Percentiles rank a stretch among this genome's conserved stretches.
Evolutionary conservation across 2,329 filamentous ascomycete species (phyloP).

Genomic region (Blumeria graminis): DNA sequence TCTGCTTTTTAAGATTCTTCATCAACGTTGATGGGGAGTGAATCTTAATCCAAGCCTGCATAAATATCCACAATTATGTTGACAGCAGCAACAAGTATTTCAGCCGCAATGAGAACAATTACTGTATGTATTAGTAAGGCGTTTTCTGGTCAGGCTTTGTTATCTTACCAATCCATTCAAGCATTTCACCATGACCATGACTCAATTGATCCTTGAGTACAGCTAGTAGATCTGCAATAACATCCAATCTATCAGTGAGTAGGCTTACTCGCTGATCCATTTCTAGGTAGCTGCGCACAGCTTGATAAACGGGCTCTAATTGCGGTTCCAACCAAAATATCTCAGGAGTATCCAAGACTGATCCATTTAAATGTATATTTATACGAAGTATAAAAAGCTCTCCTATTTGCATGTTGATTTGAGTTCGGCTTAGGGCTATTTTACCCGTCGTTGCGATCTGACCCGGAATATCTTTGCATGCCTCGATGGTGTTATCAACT

Average conservation of each 20-base stretch:
- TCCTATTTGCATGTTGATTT: conserved; percentile 99
- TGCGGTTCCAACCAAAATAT: conserved; percentile 97
- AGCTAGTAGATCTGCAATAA: conserved; percentile 79
- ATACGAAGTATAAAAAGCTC: conserved; percentile 94
- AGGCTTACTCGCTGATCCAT: conserved; percentile 90
- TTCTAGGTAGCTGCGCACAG: conserved; percentile 83
- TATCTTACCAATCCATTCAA: conserved; percentile 64
- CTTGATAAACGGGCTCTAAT: conserved; percentile 86
- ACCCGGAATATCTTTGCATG: conserved; percentile 76
- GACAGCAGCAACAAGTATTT: conserved; percentile 76
- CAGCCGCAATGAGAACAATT: conserved; percentile 83
- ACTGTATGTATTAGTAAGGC: conserved; percentile 26
- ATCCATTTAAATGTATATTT: conserved; percentile 93
- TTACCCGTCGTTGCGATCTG: conserved; percentile 85
- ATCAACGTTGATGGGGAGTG: neutral
- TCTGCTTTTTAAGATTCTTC: too few relatives aligned
- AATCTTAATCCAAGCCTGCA: conserved; percentile 31
- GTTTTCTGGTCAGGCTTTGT: neutral
- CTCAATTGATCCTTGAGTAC: conserved; percentile 90
- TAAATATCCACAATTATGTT: conserved; percentile 93
- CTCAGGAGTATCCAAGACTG: conserved; percentile 86
- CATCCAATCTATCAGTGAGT: conserved; percentile 70
- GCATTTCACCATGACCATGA: conserved; percentile 71
- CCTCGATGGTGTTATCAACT: conserved; percentile 78
- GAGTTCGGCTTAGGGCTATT: conserved; percentile 61